Conservation (phyloP, 768 basidiomycete genomes). For the Leucocoprinus leucothites region DNA sequence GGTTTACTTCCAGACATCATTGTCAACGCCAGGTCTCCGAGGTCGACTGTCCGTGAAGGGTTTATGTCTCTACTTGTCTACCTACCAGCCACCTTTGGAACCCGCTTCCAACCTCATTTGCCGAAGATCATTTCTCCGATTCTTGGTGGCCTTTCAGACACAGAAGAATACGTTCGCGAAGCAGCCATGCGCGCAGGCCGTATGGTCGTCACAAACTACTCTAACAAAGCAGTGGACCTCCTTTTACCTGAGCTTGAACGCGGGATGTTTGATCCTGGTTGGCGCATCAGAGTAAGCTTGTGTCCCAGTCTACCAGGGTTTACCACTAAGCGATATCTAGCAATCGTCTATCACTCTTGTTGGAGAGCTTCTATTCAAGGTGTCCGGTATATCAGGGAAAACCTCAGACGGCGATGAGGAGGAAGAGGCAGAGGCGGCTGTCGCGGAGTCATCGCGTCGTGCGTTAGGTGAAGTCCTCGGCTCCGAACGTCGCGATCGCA, state of each 20-base stretch:
- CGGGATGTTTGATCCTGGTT: constrained; percentile 92
- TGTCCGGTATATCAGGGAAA: constrained; percentile 94
- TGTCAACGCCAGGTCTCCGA: constrained; percentile 82
- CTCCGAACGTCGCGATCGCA: constrained; percentile 82
- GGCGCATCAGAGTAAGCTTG: constrained; percentile 84
- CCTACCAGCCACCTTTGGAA: constrained; percentile 93
- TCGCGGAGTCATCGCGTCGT: constrained; percentile 78
- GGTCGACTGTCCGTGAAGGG: constrained; percentile 91
- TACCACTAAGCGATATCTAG: constrained; percentile 31
- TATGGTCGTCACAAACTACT: constrained; percentile 96
- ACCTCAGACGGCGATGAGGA: constrained; percentile 74
- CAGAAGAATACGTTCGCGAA: constrained; percentile 93
- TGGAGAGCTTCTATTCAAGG: constrained; percentile 93
- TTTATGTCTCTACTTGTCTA: constrained; percentile 98
- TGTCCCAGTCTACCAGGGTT: constrained; percentile 9
- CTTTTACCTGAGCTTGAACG: constrained; percentile 90
- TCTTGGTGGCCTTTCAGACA: constrained; percentile 84
- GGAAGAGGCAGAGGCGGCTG: constrained; percentile 60
- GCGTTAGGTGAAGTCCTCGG: constrained; percentile 89
- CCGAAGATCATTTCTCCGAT: constrained; percentile 94
- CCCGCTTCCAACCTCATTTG: constrained; percentile 93
- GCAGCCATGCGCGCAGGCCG: constrained; percentile 98
- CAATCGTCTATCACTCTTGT: constrained; percentile 96
- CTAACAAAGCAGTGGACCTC: constrained; percentile 86
- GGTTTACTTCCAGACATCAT: constrained; percentile 93